Conservation (phyloP, 768 basidiomycete genomes). For the Cubamyces lactineus region DNA sequence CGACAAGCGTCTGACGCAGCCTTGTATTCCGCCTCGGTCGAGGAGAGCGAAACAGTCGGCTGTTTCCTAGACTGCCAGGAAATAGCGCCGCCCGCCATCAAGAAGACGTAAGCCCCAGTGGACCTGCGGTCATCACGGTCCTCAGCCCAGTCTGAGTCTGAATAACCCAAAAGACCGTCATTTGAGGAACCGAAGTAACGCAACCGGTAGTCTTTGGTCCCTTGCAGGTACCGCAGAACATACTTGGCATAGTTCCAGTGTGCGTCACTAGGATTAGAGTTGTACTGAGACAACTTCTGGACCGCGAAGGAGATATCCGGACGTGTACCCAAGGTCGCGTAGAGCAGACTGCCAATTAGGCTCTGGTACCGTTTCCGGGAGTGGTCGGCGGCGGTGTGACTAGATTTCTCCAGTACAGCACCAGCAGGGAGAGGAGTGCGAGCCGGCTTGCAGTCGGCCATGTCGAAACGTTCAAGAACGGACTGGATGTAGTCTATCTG, state of each 20-base stretch:
- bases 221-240: constrained; percentile 39
- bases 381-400: constrained; percentile 14
- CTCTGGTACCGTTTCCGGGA: constrained; percentile 20
- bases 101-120: constrained; percentile 42
- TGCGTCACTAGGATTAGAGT: constrained; percentile 29
- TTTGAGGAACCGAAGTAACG: constrained; percentile 22
- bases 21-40: constrained; percentile 44
- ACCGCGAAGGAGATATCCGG: constrained; percentile 43
- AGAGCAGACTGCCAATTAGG: constrained; percentile 31
- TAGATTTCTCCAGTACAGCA: not conserved
- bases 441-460: constrained; percentile 28
- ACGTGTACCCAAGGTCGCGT: constrained; percentile 36
- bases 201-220: constrained; percentile 31
- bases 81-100: constrained; percentile 34
- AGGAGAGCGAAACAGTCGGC: constrained; percentile 38
- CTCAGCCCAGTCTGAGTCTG: constrained; percentile 41
- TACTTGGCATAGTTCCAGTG: constrained; percentile 40
- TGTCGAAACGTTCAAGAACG: constrained; percentile 27
- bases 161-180: constrained; percentile 22
- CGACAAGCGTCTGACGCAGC: constrained; percentile 34
- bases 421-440: constrained; percentile 29
- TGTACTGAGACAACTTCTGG: constrained; percentile 36
- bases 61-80: constrained; percentile 32
- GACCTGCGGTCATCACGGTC: constrained; percentile 34
- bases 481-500: constrained; percentile 32